These are phyloP conservation scores for Saturnispora saitoi DNA, from an alignment of 805 yeast genomes.

Conservation along the genomic window DNA sequence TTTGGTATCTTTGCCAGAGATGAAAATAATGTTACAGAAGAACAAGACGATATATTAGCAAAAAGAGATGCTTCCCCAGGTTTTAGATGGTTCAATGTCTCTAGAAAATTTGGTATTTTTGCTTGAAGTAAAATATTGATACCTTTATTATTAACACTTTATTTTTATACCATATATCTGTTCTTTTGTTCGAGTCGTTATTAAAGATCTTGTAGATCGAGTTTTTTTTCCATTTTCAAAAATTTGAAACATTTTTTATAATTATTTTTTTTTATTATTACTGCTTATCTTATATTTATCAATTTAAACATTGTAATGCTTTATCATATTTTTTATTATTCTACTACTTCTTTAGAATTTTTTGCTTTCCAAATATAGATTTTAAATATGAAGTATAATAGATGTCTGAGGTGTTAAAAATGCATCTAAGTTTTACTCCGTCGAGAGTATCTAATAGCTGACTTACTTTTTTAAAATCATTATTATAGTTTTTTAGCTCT, in stretches of 20 bases:
- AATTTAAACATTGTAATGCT: not conserved
- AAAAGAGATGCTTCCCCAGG: constrained; percentile 1
- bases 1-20: constrained; percentile 5
- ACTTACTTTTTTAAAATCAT: not conserved
- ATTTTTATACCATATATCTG: not conserved
- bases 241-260: no score
- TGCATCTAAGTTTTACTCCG: not conserved
- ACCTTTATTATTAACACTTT: not conserved
- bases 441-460: not conserved
- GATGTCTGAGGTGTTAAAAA: not conserved
- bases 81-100: constrained; percentile 3
- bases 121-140: not conserved
- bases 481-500: not conserved
- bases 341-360: not conserved
- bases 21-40: not conserved
- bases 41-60: not conserved
- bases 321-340: not conserved
- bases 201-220: not conserved
- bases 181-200: not conserved
- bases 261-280: no score
- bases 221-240: no score
- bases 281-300: not conserved
- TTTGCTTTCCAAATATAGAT: not conserved
- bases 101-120: constrained; percentile 4
- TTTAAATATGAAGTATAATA: not conserved